Evolutionary conservation across 1,139 yeast species (phyloP).

Genomic region (Candida glucosophila): DNA sequence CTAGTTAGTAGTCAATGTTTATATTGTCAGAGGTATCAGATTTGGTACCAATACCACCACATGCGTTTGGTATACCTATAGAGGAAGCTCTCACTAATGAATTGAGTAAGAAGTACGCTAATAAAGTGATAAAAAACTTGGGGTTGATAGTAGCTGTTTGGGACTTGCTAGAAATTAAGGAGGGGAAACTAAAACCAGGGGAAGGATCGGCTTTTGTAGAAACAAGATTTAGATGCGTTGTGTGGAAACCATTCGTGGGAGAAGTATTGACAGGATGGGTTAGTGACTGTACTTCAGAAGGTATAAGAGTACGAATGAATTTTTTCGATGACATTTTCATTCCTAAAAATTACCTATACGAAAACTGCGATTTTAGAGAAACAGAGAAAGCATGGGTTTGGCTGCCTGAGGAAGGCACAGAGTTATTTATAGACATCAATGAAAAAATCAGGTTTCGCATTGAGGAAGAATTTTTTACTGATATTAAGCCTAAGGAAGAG

Average conservation of each 20-base stretch:
- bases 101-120: constrained; percentile 75
- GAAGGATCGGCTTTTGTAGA: constrained; percentile 86
- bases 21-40: constrained; percentile 74
- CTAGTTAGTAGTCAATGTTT: constrained; percentile 49
- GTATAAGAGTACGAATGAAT: constrained; percentile 74
- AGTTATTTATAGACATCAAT: constrained; percentile 76
- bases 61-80: constrained; percentile 65
- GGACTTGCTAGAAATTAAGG: constrained; percentile 73
- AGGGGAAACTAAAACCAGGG: constrained; percentile 89
- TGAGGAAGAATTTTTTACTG: constrained; percentile 80
- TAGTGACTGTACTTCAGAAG: constrained; percentile 77
- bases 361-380: constrained; percentile 59
- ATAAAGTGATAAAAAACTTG: constrained; percentile 70
- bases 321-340: constrained; percentile 89
- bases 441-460: constrained; percentile 87
- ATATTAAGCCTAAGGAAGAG: constrained; percentile 70
- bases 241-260: constrained; percentile 92
- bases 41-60: constrained; percentile 82
- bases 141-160: constrained; percentile 82
- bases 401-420: constrained; percentile 66
- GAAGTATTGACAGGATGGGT: constrained; percentile 95
- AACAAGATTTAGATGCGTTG: constrained; percentile 63
- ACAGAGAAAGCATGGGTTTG: constrained; percentile 95
- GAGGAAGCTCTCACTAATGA: constrained; percentile 70
- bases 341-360: constrained; percentile 75